Evolutionary conservation across 2,329 filamentous ascomycete genomes (phyloP).

Genomic region (Chaetomiaceae sp.): DNA sequence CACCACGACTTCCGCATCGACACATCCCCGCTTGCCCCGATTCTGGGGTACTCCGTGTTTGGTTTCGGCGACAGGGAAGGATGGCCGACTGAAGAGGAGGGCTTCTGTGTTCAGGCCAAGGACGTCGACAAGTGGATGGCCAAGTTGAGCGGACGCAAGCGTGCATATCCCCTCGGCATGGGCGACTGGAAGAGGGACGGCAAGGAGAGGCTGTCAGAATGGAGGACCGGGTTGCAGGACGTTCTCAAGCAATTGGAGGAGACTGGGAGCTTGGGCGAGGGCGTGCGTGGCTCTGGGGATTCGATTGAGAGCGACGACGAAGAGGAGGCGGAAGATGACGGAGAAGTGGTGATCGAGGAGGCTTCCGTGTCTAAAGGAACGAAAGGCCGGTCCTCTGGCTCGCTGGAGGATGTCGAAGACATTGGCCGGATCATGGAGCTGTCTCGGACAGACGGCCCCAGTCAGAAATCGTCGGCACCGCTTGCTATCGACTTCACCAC

Average conservation of each 20-base stretch:
- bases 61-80: conserved; percentile 87
- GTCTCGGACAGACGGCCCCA: conserved; percentile 34
- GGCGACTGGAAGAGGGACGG: conserved; percentile 78
- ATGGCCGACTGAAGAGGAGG: conserved; percentile 86
- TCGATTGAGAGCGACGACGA: conserved; percentile 81
- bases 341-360: conserved; percentile 47
- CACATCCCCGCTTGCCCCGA: conserved; percentile 68
- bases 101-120: conserved; percentile 88
- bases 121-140: conserved; percentile 96
- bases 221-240: conserved; percentile 69
- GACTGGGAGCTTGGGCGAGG: conserved; percentile 57
- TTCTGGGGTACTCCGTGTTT: conserved; percentile 89
- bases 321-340: conserved; percentile 54
- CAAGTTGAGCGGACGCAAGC: conserved; percentile 79
- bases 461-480: conserved; percentile 38
- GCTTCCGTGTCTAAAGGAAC: conserved; percentile 38
- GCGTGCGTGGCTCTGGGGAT: conserved; percentile 74
- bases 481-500: conserved; percentile 86
- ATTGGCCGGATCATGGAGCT: conserved; percentile 61
- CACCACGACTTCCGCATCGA: conserved; percentile 97
- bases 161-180: conserved; percentile 84
- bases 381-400: conserved; percentile 41
- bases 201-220: conserved; percentile 64
- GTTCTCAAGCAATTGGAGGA: conserved; percentile 59
- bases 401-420: conserved; percentile 78